Evolutionary conservation across 2,329 filamentous ascomycete species (phyloP).

Genomic region (Periconia macrospinosa): DNA sequence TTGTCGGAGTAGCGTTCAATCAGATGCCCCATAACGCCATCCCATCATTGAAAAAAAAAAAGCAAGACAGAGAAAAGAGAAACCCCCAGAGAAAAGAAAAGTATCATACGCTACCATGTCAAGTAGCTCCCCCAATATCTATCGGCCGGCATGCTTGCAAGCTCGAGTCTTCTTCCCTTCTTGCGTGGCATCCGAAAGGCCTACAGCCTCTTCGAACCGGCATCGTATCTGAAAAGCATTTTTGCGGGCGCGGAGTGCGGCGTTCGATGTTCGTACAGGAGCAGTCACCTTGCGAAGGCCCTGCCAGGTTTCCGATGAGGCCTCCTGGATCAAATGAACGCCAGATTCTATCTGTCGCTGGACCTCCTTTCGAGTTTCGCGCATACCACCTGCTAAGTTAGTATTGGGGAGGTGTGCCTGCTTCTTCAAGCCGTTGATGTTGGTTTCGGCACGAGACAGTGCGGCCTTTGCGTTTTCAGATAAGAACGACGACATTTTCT

Average conservation of each 20-base stretch:
- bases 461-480: constrained; percentile 12
- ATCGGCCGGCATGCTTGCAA: constrained; percentile 13
- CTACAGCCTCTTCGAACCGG: constrained; percentile 22
- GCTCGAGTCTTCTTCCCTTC: constrained; percentile 23
- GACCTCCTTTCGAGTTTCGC: constrained; percentile 10
- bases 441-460: constrained; percentile 9
- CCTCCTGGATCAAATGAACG: constrained; percentile 14
- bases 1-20: not conserved
- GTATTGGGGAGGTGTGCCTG: constrained; percentile 4
- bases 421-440: constrained; percentile 5
- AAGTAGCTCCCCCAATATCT: not conserved
- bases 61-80: not conserved
- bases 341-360: constrained; percentile 10
- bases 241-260: constrained; percentile 30
- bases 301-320: constrained; percentile 24
- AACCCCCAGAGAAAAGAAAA: not conserved
- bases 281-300: constrained; percentile 26
- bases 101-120: not conserved
- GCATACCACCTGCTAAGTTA: not conserved
- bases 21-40: constrained; percentile 18
- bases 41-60: constrained; percentile 13
- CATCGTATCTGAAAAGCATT: constrained; percentile 35
- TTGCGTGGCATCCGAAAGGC: constrained; percentile 14
- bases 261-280: constrained; percentile 27
- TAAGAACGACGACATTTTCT: constrained; percentile 22